Evolutionary conservation across 176 grass and related monocot species (phyloP), one percentile per base, ranked within the genome.

Genomic region (Zoysia japonica): DNA sequence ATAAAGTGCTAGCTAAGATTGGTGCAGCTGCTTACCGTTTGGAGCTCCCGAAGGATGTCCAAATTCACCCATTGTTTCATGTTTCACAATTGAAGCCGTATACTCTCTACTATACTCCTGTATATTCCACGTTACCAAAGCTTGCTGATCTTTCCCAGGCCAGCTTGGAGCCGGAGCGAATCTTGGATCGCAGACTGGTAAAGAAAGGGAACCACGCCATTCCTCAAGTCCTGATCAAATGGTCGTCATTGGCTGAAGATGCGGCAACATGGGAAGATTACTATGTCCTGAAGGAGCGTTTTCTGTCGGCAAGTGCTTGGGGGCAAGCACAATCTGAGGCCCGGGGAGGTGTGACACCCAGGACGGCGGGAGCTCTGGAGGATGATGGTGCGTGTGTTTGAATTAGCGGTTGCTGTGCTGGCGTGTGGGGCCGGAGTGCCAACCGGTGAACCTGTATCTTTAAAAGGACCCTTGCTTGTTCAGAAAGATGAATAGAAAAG

Each of bases 231-330:
- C 9, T 39, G 0, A 39, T 64, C 4, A 39, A 64, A 12, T 64
- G 61, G 61, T 1, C 1, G 0, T 1, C 0, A 0, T 2, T 64
- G 1, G 35, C 61, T 3, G 1, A 0, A 3, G 28, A 64, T 3
- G 0, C 61, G 0, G 35, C 61, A 4, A 64, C 61, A 0, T 64
- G 61, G 35, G 35, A 64, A 13, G 61, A 64, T 64, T 38, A 1
- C 0, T 13, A 64, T 12, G 61, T 64, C 0, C 2, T 64, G 0
- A 1, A 64, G 9, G 4, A 38, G 3, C 4, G 9, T 0, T 64
- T 64, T 13, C 61, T 28, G 1, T 2, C 2, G 3, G 8, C 7
- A 0, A 0, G 12, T 64, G 61, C 28, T 39, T 35, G 61, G 19
- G 61, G 61, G 5, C 61, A 35, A 39, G 10, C 61, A 64, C 37